Percentiles rank a stretch among this genome's conserved stretches.
phyloP scores from a whole-genome alignment of 352 stramenopile species.

The Globisporangium perplexum region DNA sequence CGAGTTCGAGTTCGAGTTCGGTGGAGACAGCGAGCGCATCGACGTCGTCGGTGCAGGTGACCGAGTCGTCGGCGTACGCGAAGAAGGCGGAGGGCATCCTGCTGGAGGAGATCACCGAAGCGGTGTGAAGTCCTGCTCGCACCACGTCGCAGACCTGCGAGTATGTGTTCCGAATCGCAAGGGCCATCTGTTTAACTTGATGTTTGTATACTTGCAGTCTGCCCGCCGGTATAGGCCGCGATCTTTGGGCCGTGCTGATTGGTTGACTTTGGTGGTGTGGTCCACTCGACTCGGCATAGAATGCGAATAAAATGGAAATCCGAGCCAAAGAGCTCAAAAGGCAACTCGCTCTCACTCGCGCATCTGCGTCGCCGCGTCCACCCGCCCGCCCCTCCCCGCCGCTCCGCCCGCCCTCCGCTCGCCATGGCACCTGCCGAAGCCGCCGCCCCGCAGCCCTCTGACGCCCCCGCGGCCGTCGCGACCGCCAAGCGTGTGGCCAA shows the following conservation, averaged over 20 bases:
- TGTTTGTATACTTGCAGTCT: background rate
- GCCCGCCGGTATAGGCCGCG: background rate
- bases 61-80: constrained; percentile 2
- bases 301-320: background rate
- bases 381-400: background rate
- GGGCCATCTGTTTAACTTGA: background rate
- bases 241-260: background rate
- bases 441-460: background rate
- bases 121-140: constrained; percentile 25
- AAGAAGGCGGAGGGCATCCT: constrained; percentile 43
- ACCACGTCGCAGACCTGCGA: background rate
- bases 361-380: background rate
- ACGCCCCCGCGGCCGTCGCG: background rate
- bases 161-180: background rate
- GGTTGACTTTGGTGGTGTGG: background rate
- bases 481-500: constrained; percentile 24
- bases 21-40: background rate
- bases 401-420: no score
- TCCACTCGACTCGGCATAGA: background rate
- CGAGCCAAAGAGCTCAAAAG: background rate
- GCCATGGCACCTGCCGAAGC: background rate
- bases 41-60: constrained; percentile 2
- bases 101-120: constrained; percentile 53
- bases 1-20: background rate
- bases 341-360: background rate